Base-by-base conservation (phyloP, 140 eudicot species). In the Ambrosia hybrid region DNA sequence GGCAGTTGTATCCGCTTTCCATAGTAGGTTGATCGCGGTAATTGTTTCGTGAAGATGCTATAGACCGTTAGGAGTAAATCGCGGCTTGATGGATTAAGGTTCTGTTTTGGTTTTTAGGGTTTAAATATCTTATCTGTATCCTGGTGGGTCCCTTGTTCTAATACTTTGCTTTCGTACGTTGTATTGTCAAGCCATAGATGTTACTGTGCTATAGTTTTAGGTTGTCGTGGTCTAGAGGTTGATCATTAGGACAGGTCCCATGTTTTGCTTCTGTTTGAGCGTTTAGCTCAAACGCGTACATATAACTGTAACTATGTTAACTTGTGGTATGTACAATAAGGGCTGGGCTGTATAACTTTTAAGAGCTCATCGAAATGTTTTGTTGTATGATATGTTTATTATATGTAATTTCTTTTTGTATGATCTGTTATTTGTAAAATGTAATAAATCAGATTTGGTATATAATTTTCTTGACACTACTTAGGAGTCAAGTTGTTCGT, bases 1-100 rank as follows among this genome's bases (percentile, higher is more conserved):
- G 38, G 41, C 65, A 26, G 65, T 58, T 21, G 6, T 26, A 58
- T 58, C 41, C 21, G 65, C 15, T 58, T 8, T 58, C 6, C 30
- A 10, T 58, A 58, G 5, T 9, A 58, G 65, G 65, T 58, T 58
- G 65, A 58, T 58, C 38, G 38, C 7, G 39, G 63, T 13, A 7
- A 57, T 57, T 9, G 38, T 57, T 57, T 58, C 65, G 26, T 9
- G 67, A 61, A 61, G 67, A 61, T 61, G 67, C 67, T 61, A 61
- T 11, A 61, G 48, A 37, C 67, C 9, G 12, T 33, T 61, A 5
- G 45, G 65, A 36, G 48, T 61, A 37, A 61, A 7, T 39, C 45
- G 48, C 67, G 4, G 67, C 52, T 37, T 61, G 46, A 34, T 61
- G 65, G 65, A 26, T 59, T 30, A 9, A 59, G 63, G 36, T 57